Base-by-base conservation (phyloP, 345 rosid genomes). In the Erodium maritimum region DNA sequence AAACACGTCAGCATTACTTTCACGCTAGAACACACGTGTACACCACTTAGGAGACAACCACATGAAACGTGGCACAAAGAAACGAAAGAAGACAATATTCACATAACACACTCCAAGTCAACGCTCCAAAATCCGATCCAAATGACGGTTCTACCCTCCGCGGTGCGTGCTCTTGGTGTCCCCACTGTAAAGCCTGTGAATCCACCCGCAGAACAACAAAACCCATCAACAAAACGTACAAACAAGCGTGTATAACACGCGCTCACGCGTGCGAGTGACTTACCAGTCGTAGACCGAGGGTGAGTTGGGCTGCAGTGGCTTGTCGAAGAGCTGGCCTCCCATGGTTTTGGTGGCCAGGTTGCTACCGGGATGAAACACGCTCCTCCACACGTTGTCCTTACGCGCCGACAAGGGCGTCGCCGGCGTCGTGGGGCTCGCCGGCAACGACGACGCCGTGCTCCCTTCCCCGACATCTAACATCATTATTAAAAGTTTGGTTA, bases 251-350 rank as follows among this genome's bases (percentile, higher is more conserved):
- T 9, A 19, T 58, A 18, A n/a, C 19, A 18, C 50, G n/a, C 7
- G 22, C 11, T 2, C 0, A 5, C 11, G 56, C 20, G 21, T 19
- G 37, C 21, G 42, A 48, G 11, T 19, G 34, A 60, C 56, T 25
- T 63, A 91, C 98, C 98, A 91, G 85, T 91, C 98, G 52, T 91
- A 91, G 56, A 86, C 88, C 20, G 96, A 82, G 52, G 98, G 98
- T 21, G 98, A 76, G 79, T 91, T 88, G 0, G 98, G 81, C 52
- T 84, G 37, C 37, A 1, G 83, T 2, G 96, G 96, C 73, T 78
- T 84, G 73, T 91, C 98, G 25, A 86, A 88, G 46, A 82, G 59
- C 54, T 79, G 70, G 9, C 81, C 74, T 0, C 98, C 96, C 21
- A 81, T 72, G 19, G 67, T 67, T 76, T 12, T 84, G 25, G 95